Evolutionary conservation across 2,329 filamentous ascomycete genomes (phyloP).

Genomic region (Herpotrichia juniperi): DNA sequence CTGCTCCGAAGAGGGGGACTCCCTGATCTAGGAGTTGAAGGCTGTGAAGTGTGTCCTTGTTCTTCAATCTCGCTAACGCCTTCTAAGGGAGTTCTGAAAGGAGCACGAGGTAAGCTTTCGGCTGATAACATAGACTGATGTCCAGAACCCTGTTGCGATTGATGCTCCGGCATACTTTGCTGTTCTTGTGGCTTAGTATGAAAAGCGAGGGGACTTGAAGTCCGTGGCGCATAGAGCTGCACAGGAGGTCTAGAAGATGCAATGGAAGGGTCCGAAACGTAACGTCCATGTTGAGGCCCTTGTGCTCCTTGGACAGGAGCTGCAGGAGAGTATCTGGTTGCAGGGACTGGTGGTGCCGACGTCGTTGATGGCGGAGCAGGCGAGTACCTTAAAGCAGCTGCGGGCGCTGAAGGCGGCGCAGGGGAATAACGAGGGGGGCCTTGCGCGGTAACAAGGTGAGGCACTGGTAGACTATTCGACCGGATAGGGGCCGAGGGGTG

Average conservation of each 20-base stretch:
- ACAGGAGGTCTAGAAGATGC: constrained; percentile 44
- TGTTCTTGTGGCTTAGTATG: constrained; percentile 46
- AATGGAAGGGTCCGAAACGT: constrained; percentile 43
- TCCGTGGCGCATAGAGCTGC: constrained; percentile 66
- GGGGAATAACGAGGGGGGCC: constrained; percentile 46
- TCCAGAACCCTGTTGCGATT: constrained; percentile 13
- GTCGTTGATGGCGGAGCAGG: constrained; percentile 38
- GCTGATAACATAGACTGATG: constrained; percentile 37
- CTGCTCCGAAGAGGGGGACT: constrained; percentile 40
- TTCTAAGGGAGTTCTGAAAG: constrained; percentile 37
- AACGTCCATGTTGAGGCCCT: constrained; percentile 42
- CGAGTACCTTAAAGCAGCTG: constrained; percentile 50
- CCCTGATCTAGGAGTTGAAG: constrained; percentile 30
- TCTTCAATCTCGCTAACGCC: constrained; percentile 43
- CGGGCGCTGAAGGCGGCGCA: constrained; percentile 22
- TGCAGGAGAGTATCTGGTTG: not conserved
- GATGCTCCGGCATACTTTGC: constrained; percentile 10
- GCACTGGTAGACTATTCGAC: constrained; percentile 39
- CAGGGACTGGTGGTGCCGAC: not conserved
- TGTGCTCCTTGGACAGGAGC: constrained; percentile 29
- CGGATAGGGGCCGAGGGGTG: constrained; percentile 37
- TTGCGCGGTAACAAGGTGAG: constrained; percentile 28
- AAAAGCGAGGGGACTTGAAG: constrained; percentile 68
- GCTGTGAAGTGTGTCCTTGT: constrained; percentile 25
- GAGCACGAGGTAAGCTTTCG: constrained; percentile 29